Percentiles rank a stretch among this genome's conserved stretches.
phyloP scores from a whole-genome alignment of 2,329 filamentous ascomycete species.

The Zopfia rhizophila region DNA sequence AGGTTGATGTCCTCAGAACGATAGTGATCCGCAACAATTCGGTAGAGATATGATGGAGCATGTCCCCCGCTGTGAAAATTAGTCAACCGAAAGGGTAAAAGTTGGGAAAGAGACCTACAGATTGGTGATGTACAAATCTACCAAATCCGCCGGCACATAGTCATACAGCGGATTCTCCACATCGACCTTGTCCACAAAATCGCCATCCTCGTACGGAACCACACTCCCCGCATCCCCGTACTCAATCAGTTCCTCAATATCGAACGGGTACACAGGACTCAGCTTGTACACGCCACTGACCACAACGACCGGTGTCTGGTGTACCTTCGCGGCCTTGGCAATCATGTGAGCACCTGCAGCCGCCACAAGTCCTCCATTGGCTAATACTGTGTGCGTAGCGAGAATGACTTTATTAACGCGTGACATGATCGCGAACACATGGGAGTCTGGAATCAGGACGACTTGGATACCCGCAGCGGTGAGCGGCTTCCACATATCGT shows the following conservation, averaged over 20 bases:
- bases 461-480: conserved; percentile 81
- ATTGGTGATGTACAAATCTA: conserved; percentile 88
- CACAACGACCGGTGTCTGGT: conserved; percentile 86
- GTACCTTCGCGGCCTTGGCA: conserved; percentile 83
- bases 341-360: conserved; percentile 86
- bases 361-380: conserved; percentile 86
- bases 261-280: conserved; percentile 87
- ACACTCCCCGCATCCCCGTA: conserved; percentile 83
- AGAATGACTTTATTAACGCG: conserved; percentile 95
- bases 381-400: conserved; percentile 85
- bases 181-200: conserved; percentile 79
- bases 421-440: conserved; percentile 93
- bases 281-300: conserved; percentile 94
- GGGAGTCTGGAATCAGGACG: conserved; percentile 84
- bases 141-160: conserved; percentile 78
- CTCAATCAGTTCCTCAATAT: conserved; percentile 84
- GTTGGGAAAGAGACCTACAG: conserved; percentile 70
- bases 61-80: conserved; percentile 66
- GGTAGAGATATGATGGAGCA: conserved; percentile 76
- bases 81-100: too few species aligned
- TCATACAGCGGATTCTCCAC: conserved; percentile 84
- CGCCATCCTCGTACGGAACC: conserved; percentile 80
- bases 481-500: conserved; percentile 78
- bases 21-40: conserved; percentile 80
- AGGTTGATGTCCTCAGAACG: conserved; percentile 75